Percentiles rank a stretch among this genome's conserved stretches.
phyloP scores from a whole-genome alignment of 2,329 filamentous ascomycete genomes.

The Ceratocystis huliohia region DNA sequence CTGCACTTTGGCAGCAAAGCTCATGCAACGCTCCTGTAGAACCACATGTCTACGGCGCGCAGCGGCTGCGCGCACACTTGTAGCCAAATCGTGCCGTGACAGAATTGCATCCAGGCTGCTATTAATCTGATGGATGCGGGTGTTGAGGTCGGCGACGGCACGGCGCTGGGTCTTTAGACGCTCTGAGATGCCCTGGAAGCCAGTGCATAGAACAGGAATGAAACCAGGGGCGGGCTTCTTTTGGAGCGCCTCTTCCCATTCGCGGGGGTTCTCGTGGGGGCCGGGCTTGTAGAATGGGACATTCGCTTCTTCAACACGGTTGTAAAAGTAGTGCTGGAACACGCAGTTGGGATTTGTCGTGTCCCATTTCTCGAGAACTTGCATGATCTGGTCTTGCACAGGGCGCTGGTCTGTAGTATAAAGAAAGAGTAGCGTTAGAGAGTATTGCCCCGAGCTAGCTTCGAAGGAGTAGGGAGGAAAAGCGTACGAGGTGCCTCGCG shows the following conservation, averaged over 20 bases:
- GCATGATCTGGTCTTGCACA: constrained; percentile 59
- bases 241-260: constrained; percentile 73
- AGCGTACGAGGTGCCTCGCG: constrained; percentile 38
- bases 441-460: neutral
- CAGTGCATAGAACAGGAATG: constrained; percentile 63
- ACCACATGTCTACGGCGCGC: constrained; percentile 60
- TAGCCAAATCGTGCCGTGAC: constrained; percentile 62
- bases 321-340: constrained; percentile 80
- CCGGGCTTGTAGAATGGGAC: constrained; percentile 66
- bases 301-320: constrained; percentile 60
- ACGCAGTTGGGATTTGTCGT: constrained; percentile 53
- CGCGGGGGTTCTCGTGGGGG: constrained; percentile 57
- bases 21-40: constrained; percentile 59
- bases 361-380: constrained; percentile 63
- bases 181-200: constrained; percentile 58
- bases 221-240: constrained; percentile 65
- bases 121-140: constrained; percentile 67
- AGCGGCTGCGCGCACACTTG: constrained; percentile 59
- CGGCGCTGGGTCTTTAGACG: constrained; percentile 60
- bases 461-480: neutral
- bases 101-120: constrained; percentile 58
- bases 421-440: constrained; percentile 13
- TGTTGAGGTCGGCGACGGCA: constrained; percentile 57
- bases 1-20: constrained; percentile 66
- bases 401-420: constrained; percentile 46